These are phyloP conservation scores for Eragrostis curvula DNA, from an alignment of 176 grass and related monocot genomes.

Conservation along the genomic window DNA sequence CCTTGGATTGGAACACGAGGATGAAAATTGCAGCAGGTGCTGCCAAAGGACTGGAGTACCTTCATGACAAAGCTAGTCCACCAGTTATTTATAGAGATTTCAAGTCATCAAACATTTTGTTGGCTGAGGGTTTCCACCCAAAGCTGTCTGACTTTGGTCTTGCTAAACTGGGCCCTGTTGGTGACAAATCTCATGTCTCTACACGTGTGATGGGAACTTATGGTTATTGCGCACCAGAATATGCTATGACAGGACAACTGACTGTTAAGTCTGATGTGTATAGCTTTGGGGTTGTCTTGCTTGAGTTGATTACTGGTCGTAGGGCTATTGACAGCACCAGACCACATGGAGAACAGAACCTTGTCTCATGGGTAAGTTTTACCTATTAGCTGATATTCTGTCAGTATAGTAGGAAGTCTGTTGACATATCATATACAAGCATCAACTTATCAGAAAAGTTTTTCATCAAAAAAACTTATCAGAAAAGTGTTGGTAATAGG, in stretches of 20 bases:
- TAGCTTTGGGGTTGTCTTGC: conserved; percentile 86
- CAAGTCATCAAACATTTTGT: conserved; percentile 85
- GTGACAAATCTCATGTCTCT: conserved; percentile 88
- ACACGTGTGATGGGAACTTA: conserved; percentile 93
- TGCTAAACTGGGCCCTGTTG: conserved; percentile 82
- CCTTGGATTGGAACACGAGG: conserved; percentile 78
- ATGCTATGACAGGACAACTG: conserved; percentile 86
- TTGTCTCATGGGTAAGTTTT: conserved; percentile 85
- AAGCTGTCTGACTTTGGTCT: conserved; percentile 91
- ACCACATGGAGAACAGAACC: conserved; percentile 83
- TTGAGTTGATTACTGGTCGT: conserved; percentile 88
- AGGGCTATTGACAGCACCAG: conserved; percentile 73
- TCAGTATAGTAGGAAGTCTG: too few relatives aligned
- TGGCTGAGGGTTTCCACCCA: conserved; percentile 74
- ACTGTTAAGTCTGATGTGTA: conserved; percentile 84
- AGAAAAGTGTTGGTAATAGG: not conserved
- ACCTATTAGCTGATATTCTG: not conserved
- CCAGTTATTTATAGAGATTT: conserved; percentile 92
- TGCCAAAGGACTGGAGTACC: conserved; percentile 84
- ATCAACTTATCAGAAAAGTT: too few relatives aligned
- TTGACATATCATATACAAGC: too few relatives aligned
- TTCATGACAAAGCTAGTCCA: conserved; percentile 88
- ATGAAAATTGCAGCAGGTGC: conserved; percentile 95
- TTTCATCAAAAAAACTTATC: not conserved
- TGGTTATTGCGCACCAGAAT: conserved; percentile 87